Conservation (phyloP, 2,329 filamentous ascomycete genomes). For the Cercospora zeina region DNA sequence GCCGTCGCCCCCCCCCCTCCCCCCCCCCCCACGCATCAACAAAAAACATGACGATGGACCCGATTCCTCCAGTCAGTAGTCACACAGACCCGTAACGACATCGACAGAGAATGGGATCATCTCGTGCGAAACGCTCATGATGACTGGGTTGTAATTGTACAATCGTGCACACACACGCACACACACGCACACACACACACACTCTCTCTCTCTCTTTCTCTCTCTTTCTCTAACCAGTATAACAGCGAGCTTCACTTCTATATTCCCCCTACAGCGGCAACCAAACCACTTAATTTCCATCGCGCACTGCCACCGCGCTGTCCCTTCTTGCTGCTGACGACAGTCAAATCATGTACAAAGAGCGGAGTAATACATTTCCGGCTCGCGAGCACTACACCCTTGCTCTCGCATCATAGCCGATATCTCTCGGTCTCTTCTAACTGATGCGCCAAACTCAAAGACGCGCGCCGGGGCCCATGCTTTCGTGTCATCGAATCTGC, state of each 20-base stretch:
- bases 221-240: neutral
- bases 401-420: neutral
- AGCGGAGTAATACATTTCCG: slow-evolving; percentile 16
- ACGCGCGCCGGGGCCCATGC: neutral
- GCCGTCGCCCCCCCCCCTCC: no score
- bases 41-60: no score
- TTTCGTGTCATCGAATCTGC: slow-evolving; percentile 2
- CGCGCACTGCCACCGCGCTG: neutral
- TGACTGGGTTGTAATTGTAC: neutral
- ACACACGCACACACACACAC: no score
- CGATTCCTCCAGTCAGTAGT: no score
- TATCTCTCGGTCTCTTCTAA: neutral
- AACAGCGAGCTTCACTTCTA: neutral
- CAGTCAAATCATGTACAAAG: slow-evolving; percentile 22
- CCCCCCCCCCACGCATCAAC: no score
- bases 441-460: neutral
- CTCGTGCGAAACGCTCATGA: neutral
- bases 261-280: neutral
- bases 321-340: neutral
- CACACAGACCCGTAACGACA: neutral
- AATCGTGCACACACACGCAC: no score
- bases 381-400: neutral
- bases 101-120: no score
- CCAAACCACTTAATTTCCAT: no score
- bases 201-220: neutral